Conservation (phyloP, 2,329 filamentous ascomycete species). For the Fonsecaea pugnacius region DNA sequence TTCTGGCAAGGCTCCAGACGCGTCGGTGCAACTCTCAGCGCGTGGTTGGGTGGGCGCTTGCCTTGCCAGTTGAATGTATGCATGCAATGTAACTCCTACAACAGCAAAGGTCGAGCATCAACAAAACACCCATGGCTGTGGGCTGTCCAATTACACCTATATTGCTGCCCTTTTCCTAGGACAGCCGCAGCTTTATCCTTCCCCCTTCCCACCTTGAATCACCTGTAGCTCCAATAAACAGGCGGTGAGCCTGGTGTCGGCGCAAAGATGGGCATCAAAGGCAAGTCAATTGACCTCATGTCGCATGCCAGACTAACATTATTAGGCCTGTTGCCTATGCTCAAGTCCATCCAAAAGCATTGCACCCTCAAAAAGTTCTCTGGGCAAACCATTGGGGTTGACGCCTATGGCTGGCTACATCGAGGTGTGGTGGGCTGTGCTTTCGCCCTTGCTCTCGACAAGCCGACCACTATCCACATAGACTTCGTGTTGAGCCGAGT, state of each 20-base stretch:
- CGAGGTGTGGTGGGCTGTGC: conserved; percentile 89
- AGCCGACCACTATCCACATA: conserved; percentile 88
- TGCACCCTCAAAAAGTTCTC: conserved; percentile 82
- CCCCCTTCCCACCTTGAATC: not conserved
- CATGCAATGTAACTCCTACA: not conserved
- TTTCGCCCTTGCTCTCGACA: conserved; percentile 84
- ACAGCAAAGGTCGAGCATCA: not conserved
- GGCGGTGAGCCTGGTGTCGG: conserved; percentile 27
- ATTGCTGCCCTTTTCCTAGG: conserved; percentile 1
- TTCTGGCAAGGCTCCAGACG: not conserved
- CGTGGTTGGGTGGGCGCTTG: not conserved
- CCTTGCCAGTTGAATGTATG: not conserved
- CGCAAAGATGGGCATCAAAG: conserved; percentile 51
- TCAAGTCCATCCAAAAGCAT: conserved; percentile 95
- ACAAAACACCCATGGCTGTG: conserved; percentile 18
- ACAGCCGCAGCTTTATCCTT: not conserved
- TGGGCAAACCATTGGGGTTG: conserved; percentile 89
- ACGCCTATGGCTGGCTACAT: conserved; percentile 98
- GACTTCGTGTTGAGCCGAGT: conserved; percentile 89
- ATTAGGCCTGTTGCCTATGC: conserved; percentile 79
- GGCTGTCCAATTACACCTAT: not conserved
- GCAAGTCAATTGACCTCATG: conserved; percentile 35
- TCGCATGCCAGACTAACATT: conserved; percentile 1
- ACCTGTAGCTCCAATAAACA: conserved; percentile 13
- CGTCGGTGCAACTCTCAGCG: not conserved